Conservation (phyloP, 2,329 filamentous ascomycete species). For the Talaromyces sp. region DNA sequence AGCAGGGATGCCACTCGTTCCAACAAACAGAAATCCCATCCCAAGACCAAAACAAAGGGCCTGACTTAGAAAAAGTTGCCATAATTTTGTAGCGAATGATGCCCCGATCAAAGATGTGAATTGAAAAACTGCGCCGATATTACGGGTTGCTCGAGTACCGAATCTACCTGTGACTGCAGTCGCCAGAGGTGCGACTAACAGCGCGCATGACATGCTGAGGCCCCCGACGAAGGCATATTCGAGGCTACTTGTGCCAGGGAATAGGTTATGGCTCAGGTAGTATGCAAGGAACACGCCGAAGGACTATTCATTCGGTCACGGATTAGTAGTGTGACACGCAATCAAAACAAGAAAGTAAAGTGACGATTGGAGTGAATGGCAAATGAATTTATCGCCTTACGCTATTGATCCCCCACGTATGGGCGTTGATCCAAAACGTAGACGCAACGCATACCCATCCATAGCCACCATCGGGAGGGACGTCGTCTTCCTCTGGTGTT, state of each 20-base stretch:
- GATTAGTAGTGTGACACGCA: background rate
- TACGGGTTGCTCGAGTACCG: constrained; percentile 53
- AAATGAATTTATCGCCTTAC: constrained; percentile 34
- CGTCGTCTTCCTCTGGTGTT: background rate
- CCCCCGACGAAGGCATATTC: constrained; percentile 61
- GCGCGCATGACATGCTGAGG: constrained; percentile 56
- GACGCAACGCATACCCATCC: constrained; percentile 60
- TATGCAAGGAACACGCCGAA: constrained; percentile 60
- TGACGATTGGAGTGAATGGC: background rate
- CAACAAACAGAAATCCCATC: constrained; percentile 62
- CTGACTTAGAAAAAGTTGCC: constrained; percentile 60
- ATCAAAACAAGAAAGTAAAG: background rate
- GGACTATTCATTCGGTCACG: constrained; percentile 26
- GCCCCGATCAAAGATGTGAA: constrained; percentile 52
- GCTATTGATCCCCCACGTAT: constrained; percentile 73
- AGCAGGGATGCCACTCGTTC: constrained; percentile 53
- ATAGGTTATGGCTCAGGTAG: constrained; percentile 55
- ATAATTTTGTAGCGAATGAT: constrained; percentile 52
- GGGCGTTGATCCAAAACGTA: constrained; percentile 60
- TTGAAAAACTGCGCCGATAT: constrained; percentile 55
- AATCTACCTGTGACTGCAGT: constrained; percentile 52
- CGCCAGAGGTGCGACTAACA: constrained; percentile 56
- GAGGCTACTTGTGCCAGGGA: constrained; percentile 53
- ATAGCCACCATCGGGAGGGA: constrained; percentile 55
- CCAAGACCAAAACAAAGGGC: constrained; percentile 61